phyloP scores from a whole-genome alignment of 805 yeast species.

The Wickerhamiella shivajii region DNA sequence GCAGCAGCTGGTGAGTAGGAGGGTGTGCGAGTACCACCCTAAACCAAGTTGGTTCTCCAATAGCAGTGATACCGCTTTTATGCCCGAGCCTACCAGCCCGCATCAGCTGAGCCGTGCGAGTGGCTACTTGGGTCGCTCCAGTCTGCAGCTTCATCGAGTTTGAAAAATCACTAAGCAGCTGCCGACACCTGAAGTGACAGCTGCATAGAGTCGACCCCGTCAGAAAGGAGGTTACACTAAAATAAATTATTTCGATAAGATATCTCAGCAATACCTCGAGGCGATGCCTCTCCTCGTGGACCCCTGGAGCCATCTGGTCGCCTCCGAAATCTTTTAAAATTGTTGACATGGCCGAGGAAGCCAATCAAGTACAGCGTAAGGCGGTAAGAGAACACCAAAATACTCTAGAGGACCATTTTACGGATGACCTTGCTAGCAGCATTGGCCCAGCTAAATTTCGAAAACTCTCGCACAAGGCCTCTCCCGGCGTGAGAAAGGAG shows the following conservation, averaged over 20 bases:
- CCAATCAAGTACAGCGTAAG: not conserved
- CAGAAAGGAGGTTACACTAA: no score
- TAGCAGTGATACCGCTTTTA: constrained; percentile 28
- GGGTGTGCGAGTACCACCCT: constrained; percentile 72
- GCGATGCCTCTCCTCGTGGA: constrained; percentile 5
- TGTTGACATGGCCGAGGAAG: constrained; percentile 3
- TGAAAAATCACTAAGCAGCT: constrained; percentile 10
- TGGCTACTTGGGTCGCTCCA: constrained; percentile 60
- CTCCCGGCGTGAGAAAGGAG: no score
- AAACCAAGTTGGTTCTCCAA: constrained; percentile 75
- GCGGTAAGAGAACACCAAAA: not conserved
- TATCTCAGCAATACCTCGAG: not conserved
- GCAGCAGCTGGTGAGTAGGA: constrained; percentile 51
- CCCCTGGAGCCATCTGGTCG: constrained; percentile 8
- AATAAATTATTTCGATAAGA: not conserved
- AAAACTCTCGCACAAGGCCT: no score
- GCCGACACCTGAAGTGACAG: no score
- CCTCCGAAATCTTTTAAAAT: constrained; percentile 3
- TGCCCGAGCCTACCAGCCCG: constrained; percentile 34
- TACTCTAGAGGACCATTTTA: not conserved
- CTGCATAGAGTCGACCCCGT: no score
- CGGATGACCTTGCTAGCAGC: not conserved
- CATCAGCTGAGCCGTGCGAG: constrained; percentile 65
- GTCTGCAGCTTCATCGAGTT: constrained; percentile 56
- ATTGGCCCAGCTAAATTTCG: no score